Conservation (phyloP, 192 early-diverging fungal species). For the Rhizophagus prolifer region DNA sequence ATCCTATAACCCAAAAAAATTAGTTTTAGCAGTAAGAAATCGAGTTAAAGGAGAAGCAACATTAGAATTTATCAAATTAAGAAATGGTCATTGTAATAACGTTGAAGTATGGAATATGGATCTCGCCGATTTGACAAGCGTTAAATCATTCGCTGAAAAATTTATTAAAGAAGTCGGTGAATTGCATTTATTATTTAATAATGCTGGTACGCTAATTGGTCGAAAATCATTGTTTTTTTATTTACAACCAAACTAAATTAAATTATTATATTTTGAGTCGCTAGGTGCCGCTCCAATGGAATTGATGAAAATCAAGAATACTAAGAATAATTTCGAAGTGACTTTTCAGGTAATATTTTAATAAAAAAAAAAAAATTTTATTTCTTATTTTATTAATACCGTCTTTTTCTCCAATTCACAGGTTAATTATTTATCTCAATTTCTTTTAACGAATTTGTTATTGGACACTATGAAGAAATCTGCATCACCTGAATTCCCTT, state of each 20-base stretch:
- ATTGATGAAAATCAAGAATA: neutral
- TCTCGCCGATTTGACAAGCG: neutral
- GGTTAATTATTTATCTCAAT: slow-evolving; percentile 10
- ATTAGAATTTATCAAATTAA: neutral
- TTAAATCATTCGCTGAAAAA: neutral
- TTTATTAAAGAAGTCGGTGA: neutral
- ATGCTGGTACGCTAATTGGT: neutral
- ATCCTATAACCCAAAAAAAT: neutral
- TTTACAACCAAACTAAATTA: neutral
- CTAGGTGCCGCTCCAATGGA: neutral
- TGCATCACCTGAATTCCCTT: neutral
- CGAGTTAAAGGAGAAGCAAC: neutral
- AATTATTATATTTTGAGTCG: too few relatives aligned
- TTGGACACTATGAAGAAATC: neutral
- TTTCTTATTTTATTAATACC: too few relatives aligned
- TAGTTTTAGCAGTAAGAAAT: neutral
- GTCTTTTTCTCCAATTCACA: neutral
- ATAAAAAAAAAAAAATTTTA: too few relatives aligned
- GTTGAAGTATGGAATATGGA: neutral
- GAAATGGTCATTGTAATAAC: neutral
- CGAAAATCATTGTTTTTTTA: neutral
- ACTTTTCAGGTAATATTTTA: neutral
- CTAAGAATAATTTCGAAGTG: neutral
- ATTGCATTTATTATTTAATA: neutral
- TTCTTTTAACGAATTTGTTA: neutral